Base-by-base conservation (phyloP, 495 filamentous ascomycete genomes). In the Haplographium delicatum region DNA sequence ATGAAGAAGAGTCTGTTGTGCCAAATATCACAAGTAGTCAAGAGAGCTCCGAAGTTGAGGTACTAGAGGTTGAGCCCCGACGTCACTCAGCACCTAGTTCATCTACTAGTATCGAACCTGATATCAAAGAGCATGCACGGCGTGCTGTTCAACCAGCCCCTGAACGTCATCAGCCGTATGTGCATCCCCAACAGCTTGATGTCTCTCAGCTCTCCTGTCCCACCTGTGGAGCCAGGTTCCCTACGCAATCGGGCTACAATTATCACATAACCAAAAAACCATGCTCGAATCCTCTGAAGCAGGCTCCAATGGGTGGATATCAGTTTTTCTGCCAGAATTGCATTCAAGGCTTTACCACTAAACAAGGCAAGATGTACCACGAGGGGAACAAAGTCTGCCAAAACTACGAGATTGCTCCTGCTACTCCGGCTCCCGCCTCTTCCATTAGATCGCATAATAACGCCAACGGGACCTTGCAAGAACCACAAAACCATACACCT, bases 331-430 rank as follows among this genome's bases (percentile, higher is more conserved):
- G 57, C 22, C 2, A 10, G 1, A 53, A 50, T 26, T 60, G 57
- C 31, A 22, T 26, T 8, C 48, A 55, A 42, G 38, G 38, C 8
- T 60, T 60, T 30, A 56, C 49, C n/a, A 38, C 30, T 16, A 60
- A 53, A 28, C 49, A 53, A 25, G 57, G 57, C 1, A 31, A 44
- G 15, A 23, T 43, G 25, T 51, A 51, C 23, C 54, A 57, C 28
- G 24, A 38, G 3, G 5, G 41, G n/a, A 52, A 47, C 23, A 20
- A 39, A 11, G 49, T 57, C 1, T 53, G 54, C 15, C 15, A 28
- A 8, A 33, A 37, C 15, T 26, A 22, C 16, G 23, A 27, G 7
- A 39, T 49, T 38, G 24, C 43, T 34, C 43, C 43, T 16, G 26
- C 43, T 24, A 39, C 43, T 8, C 22, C 46, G n/a, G n/a, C n/a